phyloP scores from a whole-genome alignment of 441 rosid species.

The Macaranga tanarius region DNA sequence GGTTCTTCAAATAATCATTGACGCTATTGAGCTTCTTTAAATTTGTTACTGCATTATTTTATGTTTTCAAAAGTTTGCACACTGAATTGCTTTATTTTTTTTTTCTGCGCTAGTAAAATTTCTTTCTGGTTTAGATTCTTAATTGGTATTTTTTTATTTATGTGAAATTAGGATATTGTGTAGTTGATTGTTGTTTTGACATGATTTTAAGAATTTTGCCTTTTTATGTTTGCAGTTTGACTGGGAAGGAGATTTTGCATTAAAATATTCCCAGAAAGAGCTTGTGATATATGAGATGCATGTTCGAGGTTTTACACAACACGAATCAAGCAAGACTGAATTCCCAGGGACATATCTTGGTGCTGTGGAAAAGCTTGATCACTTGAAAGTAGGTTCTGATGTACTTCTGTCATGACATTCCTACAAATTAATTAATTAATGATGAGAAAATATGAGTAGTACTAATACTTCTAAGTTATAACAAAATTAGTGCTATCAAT shows the following conservation, averaged over 20 bases:
- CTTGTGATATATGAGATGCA: slow-evolving; percentile 88
- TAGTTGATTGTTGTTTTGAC: slow-evolving; percentile 12
- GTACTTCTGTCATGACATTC: slow-evolving; percentile 1
- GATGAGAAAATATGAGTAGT: not conserved
- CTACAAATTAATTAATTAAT: not conserved
- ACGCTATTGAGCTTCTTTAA: not conserved
- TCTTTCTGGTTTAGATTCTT: not conserved
- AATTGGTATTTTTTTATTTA: not conserved
- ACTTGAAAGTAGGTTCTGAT: slow-evolving; percentile 62
- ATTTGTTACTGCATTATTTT: not conserved
- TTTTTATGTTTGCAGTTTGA: slow-evolving; percentile 65
- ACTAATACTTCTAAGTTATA: not conserved
- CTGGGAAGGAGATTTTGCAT: slow-evolving; percentile 95
- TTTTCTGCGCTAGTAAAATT: not conserved
- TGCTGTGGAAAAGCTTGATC: slow-evolving; percentile 86
- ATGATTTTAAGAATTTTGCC: slow-evolving; percentile 11
- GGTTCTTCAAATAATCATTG: not conserved
- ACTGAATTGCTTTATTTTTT: not conserved
- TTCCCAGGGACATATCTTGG: slow-evolving; percentile 88
- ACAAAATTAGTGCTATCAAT: not conserved
- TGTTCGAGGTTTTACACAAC: slow-evolving; percentile 87
- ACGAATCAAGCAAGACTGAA: slow-evolving; percentile 70
- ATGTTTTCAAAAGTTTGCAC: not conserved
- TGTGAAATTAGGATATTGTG: not conserved
- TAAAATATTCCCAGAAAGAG: slow-evolving; percentile 68